Percentiles rank a stretch among this genome's conserved stretches.
Conservation (phyloP, 2,329 filamentous ascomycete species). For the Ophiostoma piceae region DNA sequence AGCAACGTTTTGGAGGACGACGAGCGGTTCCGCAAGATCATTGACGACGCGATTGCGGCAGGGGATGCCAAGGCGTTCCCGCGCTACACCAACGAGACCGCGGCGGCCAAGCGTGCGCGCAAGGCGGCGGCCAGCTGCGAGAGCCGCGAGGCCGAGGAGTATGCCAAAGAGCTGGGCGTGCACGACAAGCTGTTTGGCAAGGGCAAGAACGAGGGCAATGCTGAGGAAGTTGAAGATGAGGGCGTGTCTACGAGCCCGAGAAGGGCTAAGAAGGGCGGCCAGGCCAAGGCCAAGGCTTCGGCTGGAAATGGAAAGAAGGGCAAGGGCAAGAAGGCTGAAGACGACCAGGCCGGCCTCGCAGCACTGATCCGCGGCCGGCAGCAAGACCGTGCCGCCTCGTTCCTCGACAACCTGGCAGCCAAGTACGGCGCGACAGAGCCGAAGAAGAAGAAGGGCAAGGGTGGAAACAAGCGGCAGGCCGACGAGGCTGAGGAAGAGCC, state of each 20-base stretch:
- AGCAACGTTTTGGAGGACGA: slow-evolving; percentile 81
- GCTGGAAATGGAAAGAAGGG: not conserved
- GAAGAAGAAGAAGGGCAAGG: slow-evolving; percentile 48
- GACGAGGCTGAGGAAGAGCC: slow-evolving; percentile 51
- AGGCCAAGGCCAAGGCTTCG: not conserved
- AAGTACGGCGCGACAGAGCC: slow-evolving; percentile 58
- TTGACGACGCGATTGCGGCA: slow-evolving; percentile 70
- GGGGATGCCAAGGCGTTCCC: slow-evolving; percentile 62
- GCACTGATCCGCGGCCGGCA: slow-evolving; percentile 71
- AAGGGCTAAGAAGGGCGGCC: not conserved
- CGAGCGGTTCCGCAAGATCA: slow-evolving; percentile 71
- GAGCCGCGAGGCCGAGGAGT: slow-evolving; percentile 65
- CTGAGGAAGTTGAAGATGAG: slow-evolving; percentile 30
- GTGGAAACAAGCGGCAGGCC: slow-evolving; percentile 36
- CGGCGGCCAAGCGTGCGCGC: slow-evolving; percentile 55
- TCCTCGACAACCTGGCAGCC: slow-evolving; percentile 68
- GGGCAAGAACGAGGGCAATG: slow-evolving; percentile 39
- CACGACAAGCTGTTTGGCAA: slow-evolving; percentile 66
- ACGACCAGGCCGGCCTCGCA: slow-evolving; percentile 28
- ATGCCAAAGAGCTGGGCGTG: slow-evolving; percentile 63
- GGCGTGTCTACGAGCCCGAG: not conserved
- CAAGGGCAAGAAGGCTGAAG: slow-evolving; percentile 31
- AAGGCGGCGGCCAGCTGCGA: slow-evolving; percentile 57
- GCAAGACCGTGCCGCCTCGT: slow-evolving; percentile 53
- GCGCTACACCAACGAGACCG: slow-evolving; percentile 69